A percentile compares a stretch with the other conserved stretches of the same genome.
phyloP scores from a whole-genome alignment of 1,139 yeast species.

The Debaryomyces robertsiae region DNA sequence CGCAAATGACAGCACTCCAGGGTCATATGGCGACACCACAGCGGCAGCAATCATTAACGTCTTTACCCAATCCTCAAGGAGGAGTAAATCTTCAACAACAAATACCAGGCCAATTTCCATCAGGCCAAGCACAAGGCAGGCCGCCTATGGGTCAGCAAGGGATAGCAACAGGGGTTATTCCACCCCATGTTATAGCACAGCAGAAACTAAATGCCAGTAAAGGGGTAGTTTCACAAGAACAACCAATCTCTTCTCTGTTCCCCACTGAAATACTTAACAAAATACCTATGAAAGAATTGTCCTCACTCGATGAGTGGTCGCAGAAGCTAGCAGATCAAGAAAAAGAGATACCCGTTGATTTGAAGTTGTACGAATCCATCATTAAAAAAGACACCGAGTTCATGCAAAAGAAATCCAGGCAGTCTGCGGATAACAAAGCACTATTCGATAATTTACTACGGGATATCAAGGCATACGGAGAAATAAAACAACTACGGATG shows the following conservation, averaged over 20 bases:
- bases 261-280: conserved; percentile 26
- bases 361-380: conserved; percentile 59
- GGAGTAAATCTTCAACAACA: conserved; percentile 10
- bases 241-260: conserved; percentile 16
- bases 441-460: conserved; percentile 33
- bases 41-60: conserved; percentile 7
- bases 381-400: conserved; percentile 53
- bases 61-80: conserved; percentile 4
- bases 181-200: conserved; percentile 5
- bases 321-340: conserved; percentile 45
- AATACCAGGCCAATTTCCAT: conserved; percentile 7
- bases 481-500: conserved; percentile 60
- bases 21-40: conserved; percentile 7
- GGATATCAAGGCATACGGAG: conserved; percentile 41
- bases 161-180: conserved; percentile 1
- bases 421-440: conserved; percentile 34
- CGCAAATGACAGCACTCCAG: conserved; percentile 12
- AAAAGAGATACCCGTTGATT: conserved; percentile 47
- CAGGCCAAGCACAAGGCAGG: not conserved
- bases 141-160: conserved; percentile 2
- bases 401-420: conserved; percentile 34
- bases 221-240: not conserved
- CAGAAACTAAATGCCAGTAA: conserved; percentile 2
- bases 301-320: conserved; percentile 56
- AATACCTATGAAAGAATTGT: conserved; percentile 23